Evolutionary conservation across 768 basidiomycete genomes (phyloP), one percentile per base, ranked within the genome.

Genomic region (Pholiota conissans): DNA sequence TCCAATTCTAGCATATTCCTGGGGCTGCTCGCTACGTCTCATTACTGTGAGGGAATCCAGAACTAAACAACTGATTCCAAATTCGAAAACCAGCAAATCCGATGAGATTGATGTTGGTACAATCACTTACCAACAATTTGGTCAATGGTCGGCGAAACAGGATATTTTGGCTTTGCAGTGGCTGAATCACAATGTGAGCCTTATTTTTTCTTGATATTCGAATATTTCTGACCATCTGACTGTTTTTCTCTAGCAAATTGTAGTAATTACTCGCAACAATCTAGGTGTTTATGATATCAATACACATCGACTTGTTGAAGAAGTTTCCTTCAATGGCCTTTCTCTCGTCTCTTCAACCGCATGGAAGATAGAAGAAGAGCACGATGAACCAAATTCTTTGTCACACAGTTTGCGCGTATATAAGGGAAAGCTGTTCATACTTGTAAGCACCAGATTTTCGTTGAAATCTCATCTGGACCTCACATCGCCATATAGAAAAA

Each of bases 361-460:
- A n/a, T n/a, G n/a, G n/a, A n/a, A n/a, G n/a, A n/a, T n/a, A n/a
- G n/a, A n/a, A n/a, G 74, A 72, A 16, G 82, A 82, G 2, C 66
- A 27, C 73, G 5, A 63, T 69, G 3, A 84, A 83, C 58, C 28
- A 7, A 78, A 86, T 56, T 34, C 53, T 3, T 73, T 91, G 42
- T 76, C 81, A 16, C 89, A 89, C 64, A 92, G 92, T 65, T 71
- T 97, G 46, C 79, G 86, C 18, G 76, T 84, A 1, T 95, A 97
- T 73, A 94, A 95, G 67, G 91, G 93, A 39, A 98, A 93, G 68
- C 79, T 98, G 16, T 98, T 98, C 67, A 64, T 94, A 27, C 76
- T 99, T 67, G 96, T 96, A 70, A 73, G 90, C 73, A 2, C 47
- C n/a, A 28, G 22, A 29, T 49, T 46, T 16, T 34, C 20, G 4